Percentiles rank a stretch among this genome's conserved stretches.
Evolutionary conservation across 176 grass and related monocot species (phyloP).

Genomic region (Cenchrus purpureus): DNA sequence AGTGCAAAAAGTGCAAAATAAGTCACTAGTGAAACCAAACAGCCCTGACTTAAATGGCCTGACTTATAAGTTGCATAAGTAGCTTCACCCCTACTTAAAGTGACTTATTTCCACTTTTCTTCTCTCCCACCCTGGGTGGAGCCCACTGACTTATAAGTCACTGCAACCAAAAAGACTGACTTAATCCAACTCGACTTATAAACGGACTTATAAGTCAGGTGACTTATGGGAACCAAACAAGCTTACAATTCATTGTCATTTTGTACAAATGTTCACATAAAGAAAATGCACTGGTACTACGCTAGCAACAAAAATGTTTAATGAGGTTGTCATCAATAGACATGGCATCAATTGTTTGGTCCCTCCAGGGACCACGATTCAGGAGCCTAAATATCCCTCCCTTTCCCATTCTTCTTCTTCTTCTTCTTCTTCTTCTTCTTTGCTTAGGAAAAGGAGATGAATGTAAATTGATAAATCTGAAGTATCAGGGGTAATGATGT

Average conservation of each 20-base stretch:
- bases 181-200: too few species aligned
- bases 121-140: too few species aligned
- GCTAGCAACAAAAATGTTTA: neutral
- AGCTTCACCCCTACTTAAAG: too few species aligned
- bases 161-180: too few species aligned
- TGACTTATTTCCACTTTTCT: too few species aligned
- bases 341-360: constrained; percentile 4
- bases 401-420: neutral
- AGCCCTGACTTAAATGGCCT: too few species aligned
- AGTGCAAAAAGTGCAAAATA: too few species aligned
- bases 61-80: too few species aligned
- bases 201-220: too few species aligned
- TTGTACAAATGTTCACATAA: constrained; percentile 13
- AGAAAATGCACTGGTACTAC: neutral
- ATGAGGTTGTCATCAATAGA: constrained; percentile 19
- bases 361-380: constrained; percentile 19
- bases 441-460: neutral
- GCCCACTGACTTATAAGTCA: too few species aligned
- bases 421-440: neutral
- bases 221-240: too few species aligned
- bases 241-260: neutral
- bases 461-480: neutral
- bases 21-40: too few species aligned
- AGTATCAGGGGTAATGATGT: neutral
- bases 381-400: neutral